These are phyloP conservation scores for Solanum arcanum DNA, from an alignment of 257 asterid species.

Conservation along the genomic window DNA sequence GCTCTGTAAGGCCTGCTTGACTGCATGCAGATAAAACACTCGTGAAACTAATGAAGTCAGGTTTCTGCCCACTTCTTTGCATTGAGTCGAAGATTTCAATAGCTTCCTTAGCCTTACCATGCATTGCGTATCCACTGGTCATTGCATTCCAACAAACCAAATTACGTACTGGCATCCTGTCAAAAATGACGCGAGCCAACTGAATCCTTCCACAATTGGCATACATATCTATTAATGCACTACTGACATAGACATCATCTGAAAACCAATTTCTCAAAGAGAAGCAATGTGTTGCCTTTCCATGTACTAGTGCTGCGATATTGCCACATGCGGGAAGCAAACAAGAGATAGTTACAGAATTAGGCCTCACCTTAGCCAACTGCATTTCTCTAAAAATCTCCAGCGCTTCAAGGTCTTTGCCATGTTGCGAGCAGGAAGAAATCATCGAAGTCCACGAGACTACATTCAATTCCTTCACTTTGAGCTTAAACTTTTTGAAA, in stretches of 20 bases:
- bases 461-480: slow-evolving; percentile 52
- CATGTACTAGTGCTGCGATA: slow-evolving; percentile 72
- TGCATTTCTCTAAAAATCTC: slow-evolving; percentile 81
- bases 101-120: slow-evolving; percentile 66
- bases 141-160: slow-evolving; percentile 85
- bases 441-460: slow-evolving; percentile 93
- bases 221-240: slow-evolving; percentile 85
- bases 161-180: slow-evolving; percentile 45
- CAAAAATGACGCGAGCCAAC: slow-evolving; percentile 45
- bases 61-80: slow-evolving; percentile 56
- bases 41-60: slow-evolving; percentile 66
- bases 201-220: slow-evolving; percentile 79
- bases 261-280: slow-evolving; percentile 41
- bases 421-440: slow-evolving; percentile 80
- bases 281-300: slow-evolving; percentile 80
- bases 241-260: slow-evolving; percentile 54
- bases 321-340: slow-evolving; percentile 92
- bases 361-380: slow-evolving; percentile 55
- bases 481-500: slow-evolving; percentile 33
- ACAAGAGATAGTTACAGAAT: slow-evolving; percentile 65
- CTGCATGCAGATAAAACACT: slow-evolving; percentile 83
- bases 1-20: slow-evolving; percentile 61
- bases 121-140: slow-evolving; percentile 85
- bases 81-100: slow-evolving; percentile 34
- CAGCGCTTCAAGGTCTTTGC: slow-evolving; percentile 77